Evolutionary conservation across 2,329 filamentous ascomycete species (phyloP).

Genomic region (Aspergillus udagawae): DNA sequence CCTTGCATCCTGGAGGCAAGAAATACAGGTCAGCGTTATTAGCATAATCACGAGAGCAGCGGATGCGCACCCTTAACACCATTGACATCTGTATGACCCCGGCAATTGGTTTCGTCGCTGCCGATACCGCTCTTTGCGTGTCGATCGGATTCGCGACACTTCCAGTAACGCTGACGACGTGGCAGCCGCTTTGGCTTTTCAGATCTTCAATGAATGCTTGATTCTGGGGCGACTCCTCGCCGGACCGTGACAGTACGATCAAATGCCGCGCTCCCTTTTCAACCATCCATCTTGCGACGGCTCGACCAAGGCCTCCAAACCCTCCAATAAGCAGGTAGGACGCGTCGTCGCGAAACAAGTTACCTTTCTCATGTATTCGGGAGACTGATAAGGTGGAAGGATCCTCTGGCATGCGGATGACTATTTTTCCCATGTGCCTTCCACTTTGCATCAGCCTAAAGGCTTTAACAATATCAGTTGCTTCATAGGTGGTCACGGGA

Average conservation of each 20-base stretch:
- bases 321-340: slow-evolving; percentile 19
- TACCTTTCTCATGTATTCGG: too few species aligned
- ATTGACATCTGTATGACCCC: slow-evolving; percentile 22
- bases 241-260: slow-evolving; percentile 9
- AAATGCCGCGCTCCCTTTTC: slow-evolving; percentile 11
- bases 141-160: slow-evolving; percentile 5
- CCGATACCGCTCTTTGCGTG: slow-evolving; percentile 4
- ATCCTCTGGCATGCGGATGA: slow-evolving; percentile 7
- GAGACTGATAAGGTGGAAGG: too few species aligned
- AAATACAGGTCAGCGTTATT: too few species aligned
- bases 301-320: slow-evolving; percentile 13
- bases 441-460: slow-evolving; percentile 29
- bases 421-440: slow-evolving; percentile 37
- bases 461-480: slow-evolving; percentile 13
- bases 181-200: not conserved
- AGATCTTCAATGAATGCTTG: slow-evolving; percentile 8
- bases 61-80: slow-evolving; percentile 5
- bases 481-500: not conserved
- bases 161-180: slow-evolving; percentile 3
- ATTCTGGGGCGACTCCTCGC: not conserved
- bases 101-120: not conserved
- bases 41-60: too few species aligned
- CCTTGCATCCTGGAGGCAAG: too few species aligned
- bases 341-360: too few species aligned
- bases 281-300: slow-evolving; percentile 13